Conservation (phyloP, 768 basidiomycete genomes). For the Phlebiopsis flavidoalba region DNA sequence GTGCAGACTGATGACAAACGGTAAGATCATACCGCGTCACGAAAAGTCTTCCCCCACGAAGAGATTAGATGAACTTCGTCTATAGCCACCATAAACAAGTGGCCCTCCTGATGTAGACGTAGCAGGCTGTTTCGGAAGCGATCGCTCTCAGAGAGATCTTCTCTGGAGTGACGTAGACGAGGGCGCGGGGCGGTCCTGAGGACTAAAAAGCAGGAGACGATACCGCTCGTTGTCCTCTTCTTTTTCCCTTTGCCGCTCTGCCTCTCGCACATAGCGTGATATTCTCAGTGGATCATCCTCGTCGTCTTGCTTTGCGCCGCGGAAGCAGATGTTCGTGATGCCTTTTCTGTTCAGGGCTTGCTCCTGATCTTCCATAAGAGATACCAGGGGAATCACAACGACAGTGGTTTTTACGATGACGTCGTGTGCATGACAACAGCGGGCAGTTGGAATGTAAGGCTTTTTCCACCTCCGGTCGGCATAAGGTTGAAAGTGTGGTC, state of each 20-base stretch:
- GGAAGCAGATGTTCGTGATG: conserved; percentile 68
- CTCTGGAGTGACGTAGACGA: conserved; percentile 93
- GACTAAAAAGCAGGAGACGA: conserved; percentile 39
- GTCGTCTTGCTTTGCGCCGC: conserved; percentile 41
- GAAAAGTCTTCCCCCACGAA: conserved; percentile 92
- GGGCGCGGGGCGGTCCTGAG: conserved; percentile 45
- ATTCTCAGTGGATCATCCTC: conserved; percentile 13
- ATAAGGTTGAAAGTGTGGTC: conserved; percentile 92
- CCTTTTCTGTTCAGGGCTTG: conserved; percentile 54
- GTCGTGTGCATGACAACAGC: conserved; percentile 69
- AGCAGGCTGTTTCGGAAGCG: conserved; percentile 50
- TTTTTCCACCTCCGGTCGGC: conserved; percentile 95
- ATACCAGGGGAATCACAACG: conserved; percentile 84
- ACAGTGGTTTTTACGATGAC: conserved; percentile 67
- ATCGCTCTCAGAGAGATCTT: conserved; percentile 62
- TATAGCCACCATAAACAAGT: conserved; percentile 85
- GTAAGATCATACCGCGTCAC: conserved; percentile 57
- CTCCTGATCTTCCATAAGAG: conserved; percentile 90
- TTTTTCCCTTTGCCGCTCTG: not conserved
- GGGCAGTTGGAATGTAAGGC: conserved; percentile 85
- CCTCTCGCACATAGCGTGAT: too few relatives aligned
- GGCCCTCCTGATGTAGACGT: conserved; percentile 47
- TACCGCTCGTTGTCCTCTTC: conserved; percentile 23
- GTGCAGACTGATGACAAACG: too few relatives aligned
- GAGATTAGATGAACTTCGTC: conserved; percentile 97